A percentile compares a stretch with the other conserved stretches of the same genome.
Evolutionary conservation across 495 filamentous ascomycete genomes (phyloP).

Genomic region (Staphylotrichum tortipilum): DNA sequence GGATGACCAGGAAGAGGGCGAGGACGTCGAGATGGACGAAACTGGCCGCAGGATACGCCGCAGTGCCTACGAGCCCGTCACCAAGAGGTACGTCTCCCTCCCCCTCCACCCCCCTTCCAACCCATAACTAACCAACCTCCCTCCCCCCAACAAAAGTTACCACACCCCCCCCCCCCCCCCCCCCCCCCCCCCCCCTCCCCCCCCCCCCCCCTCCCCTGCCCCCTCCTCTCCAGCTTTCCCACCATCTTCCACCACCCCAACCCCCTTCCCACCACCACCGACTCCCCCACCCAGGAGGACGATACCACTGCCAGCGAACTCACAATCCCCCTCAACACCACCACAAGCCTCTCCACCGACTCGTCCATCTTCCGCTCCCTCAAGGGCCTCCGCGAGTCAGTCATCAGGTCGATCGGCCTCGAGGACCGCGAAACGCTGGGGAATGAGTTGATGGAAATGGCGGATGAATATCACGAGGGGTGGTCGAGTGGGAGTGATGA

Average conservation of each 20-base stretch:
- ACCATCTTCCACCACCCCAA: constrained; percentile 60
- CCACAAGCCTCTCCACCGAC: constrained; percentile 63
- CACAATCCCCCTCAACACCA: constrained; percentile 43
- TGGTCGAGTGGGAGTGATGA: constrained; percentile 81
- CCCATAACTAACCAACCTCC: too few relatives aligned
- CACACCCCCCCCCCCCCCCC: not conserved
- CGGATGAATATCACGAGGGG: constrained; percentile 81
- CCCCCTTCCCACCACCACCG: too few relatives aligned
- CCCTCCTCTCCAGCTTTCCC: constrained; percentile 76
- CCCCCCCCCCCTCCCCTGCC: constrained; percentile 54
- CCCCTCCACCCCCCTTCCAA: too few relatives aligned
- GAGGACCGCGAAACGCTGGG: constrained; percentile 75
- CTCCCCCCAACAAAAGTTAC: constrained; percentile 18
- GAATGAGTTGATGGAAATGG: constrained; percentile 76
- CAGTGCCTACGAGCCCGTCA: constrained; percentile 18
- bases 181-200: not conserved
- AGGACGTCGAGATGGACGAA: constrained; percentile 14
- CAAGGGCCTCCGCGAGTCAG: constrained; percentile 54
- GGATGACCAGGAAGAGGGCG: constrained; percentile 10
- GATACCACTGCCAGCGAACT: constrained; percentile 28
- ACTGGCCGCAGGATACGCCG: constrained; percentile 6
- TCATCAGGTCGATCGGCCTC: constrained; percentile 49
- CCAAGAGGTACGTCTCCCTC: constrained; percentile 11
- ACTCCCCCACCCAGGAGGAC: too few relatives aligned
- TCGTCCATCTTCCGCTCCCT: constrained; percentile 59